phyloP scores from a whole-genome alignment of 2,329 filamentous ascomycete genomes.

The Periconia digitata region DNA sequence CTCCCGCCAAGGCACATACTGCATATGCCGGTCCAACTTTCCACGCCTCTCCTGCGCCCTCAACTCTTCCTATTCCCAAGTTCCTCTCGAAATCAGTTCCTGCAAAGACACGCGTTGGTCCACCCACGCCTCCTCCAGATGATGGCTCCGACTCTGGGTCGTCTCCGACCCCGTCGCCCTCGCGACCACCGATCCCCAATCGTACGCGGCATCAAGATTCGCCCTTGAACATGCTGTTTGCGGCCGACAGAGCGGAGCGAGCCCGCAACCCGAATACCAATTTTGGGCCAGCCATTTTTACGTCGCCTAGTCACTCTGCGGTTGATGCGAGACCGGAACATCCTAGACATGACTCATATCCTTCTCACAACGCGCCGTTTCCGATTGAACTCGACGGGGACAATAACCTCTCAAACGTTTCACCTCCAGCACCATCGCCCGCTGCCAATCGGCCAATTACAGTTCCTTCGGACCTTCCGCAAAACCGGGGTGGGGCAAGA shows the following conservation, averaged over 20 bases:
- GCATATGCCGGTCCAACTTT: slow-evolving; percentile 93
- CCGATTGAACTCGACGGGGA: slow-evolving; percentile 64
- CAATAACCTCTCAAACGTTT: slow-evolving; percentile 14
- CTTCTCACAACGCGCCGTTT: slow-evolving; percentile 61
- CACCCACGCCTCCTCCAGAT: slow-evolving; percentile 55
- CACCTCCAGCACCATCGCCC: slow-evolving; percentile 25
- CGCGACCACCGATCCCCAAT: slow-evolving; percentile 49
- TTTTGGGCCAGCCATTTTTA: slow-evolving; percentile 21
- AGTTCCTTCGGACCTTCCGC: slow-evolving; percentile 33
- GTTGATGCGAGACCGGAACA: slow-evolving; percentile 31
- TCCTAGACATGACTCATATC: slow-evolving; percentile 48
- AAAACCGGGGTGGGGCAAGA: slow-evolving; percentile 19
- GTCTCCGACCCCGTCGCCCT: slow-evolving; percentile 55
- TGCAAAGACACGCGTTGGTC: slow-evolving; percentile 46
- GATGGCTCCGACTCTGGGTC: slow-evolving; percentile 45
- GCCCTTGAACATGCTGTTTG: slow-evolving; percentile 87
- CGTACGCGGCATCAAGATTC: slow-evolving; percentile 62
- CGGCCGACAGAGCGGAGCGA: slow-evolving; percentile 78
- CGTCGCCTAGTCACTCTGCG: slow-evolving; percentile 19
- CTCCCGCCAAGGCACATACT: slow-evolving; percentile 39
- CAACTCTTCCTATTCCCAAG: slow-evolving; percentile 84
- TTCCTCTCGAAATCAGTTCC: slow-evolving; percentile 78
- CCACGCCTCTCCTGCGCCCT: slow-evolving; percentile 90
- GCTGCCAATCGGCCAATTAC: slow-evolving; percentile 30
- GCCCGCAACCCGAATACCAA: slow-evolving; percentile 58